phyloP scores from a whole-genome alignment of 192 early-diverging fungal genomes.

The Backusella westeae region DNA sequence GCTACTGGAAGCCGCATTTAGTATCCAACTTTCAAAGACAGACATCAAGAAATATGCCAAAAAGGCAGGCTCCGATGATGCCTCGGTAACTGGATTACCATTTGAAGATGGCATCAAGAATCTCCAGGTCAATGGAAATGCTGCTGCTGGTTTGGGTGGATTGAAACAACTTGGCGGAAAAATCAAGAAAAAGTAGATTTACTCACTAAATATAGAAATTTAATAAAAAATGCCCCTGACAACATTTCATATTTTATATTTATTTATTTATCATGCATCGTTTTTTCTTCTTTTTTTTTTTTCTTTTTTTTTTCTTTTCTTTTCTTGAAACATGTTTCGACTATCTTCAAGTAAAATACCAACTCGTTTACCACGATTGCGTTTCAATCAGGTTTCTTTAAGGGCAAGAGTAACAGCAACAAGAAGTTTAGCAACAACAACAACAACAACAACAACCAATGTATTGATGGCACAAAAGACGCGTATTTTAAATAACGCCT shows the following conservation, averaged over 20 bases:
- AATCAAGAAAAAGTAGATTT: neutral
- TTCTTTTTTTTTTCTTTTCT: neutral
- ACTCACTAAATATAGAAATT: neutral
- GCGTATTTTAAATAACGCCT: neutral
- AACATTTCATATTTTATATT: neutral
- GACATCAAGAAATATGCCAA: slow-evolving; percentile 50
- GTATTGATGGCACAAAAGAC: neutral
- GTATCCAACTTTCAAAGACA: slow-evolving; percentile 63
- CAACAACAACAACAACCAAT: neutral
- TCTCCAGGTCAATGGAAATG: slow-evolving; percentile 20
- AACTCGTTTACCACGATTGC: neutral
- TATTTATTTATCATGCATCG: neutral
- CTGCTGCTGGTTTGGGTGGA: neutral
- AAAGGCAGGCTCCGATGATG: slow-evolving; percentile 18
- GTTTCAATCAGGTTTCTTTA: neutral
- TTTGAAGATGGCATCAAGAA: slow-evolving; percentile 36
- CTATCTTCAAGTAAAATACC: neutral
- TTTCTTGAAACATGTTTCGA: neutral
- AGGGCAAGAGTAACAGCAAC: neutral
- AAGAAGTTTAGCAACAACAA: neutral
- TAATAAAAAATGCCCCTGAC: neutral
- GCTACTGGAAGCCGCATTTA: slow-evolving; percentile 66
- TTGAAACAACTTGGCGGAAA: neutral
- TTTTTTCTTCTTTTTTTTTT: neutral
- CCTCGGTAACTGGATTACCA: slow-evolving; percentile 23